Evolutionary conservation across 441 rosid genomes (phyloP).

Genomic region (Iberis amara): DNA sequence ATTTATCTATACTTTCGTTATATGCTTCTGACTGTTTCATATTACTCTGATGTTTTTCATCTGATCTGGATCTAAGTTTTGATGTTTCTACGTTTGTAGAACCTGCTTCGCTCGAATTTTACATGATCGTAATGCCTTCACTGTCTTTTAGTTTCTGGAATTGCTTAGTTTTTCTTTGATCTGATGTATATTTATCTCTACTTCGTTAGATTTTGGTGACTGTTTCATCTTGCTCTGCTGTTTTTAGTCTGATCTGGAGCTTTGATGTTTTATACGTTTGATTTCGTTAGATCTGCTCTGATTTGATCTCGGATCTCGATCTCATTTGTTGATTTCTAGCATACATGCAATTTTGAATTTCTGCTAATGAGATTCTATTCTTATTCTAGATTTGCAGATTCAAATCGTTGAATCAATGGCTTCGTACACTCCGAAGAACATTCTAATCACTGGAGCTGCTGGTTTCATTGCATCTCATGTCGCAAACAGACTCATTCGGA

Average conservation of each 20-base stretch:
- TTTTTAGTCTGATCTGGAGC: not conserved
- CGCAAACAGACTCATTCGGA: slow-evolving; percentile 63
- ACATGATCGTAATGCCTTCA: too few relatives aligned
- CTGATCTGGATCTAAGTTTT: slow-evolving; percentile 16
- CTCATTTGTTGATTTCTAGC: not conserved
- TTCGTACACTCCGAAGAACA: slow-evolving; percentile 69
- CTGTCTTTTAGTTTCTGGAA: too few relatives aligned
- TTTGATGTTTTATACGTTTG: not conserved
- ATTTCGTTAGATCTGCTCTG: slow-evolving; percentile 20
- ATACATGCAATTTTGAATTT: too few relatives aligned
- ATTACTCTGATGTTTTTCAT: not conserved
- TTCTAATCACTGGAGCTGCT: slow-evolving; percentile 92
- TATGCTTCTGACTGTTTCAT: too few relatives aligned
- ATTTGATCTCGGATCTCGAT: not conserved
- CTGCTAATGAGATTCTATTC: too few relatives aligned
- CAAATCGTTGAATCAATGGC: slow-evolving; percentile 37
- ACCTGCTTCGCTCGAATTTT: too few relatives aligned
- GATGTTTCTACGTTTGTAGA: not conserved
- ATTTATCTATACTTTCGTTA: too few relatives aligned
- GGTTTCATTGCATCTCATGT: slow-evolving; percentile 78
- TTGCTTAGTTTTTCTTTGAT: not conserved
- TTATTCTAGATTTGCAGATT: too few relatives aligned
- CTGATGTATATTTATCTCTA: not conserved
- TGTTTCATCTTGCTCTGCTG: not conserved
- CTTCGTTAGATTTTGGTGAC: too few relatives aligned